Evolutionary conservation across 148 eudicot species (phyloP).

Genomic region (Vaccinium corymbosum): DNA sequence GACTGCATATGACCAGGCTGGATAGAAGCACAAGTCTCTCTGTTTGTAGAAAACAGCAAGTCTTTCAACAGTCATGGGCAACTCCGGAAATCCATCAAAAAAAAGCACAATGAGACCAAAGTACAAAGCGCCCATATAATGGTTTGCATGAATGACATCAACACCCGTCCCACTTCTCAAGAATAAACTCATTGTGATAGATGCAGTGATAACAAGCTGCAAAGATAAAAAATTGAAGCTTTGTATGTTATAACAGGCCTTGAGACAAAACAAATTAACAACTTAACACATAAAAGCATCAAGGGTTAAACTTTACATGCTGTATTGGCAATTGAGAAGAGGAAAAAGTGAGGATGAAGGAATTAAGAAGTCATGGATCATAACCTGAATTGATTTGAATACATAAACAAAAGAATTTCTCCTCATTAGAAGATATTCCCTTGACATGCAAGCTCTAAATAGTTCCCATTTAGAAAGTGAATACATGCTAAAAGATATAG

Average conservation of each 20-base stretch:
- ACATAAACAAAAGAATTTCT: constrained; percentile 66
- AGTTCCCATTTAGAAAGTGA: constrained; percentile 63
- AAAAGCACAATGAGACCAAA: constrained; percentile 51
- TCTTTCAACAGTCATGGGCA: constrained; percentile 63
- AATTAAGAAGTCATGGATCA: background rate
- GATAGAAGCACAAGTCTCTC: constrained; percentile 71
- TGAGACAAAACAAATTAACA: background rate
- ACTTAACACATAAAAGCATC: background rate
- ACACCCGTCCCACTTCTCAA: constrained; percentile 53
- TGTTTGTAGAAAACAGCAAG: constrained; percentile 81
- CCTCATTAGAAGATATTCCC: constrained; percentile 70
- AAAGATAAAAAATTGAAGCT: constrained; percentile 5
- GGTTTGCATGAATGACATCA: constrained; percentile 50
- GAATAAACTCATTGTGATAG: constrained; percentile 58
- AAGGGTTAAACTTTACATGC: background rate
- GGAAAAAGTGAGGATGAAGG: background rate
- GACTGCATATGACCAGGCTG: constrained; percentile 91
- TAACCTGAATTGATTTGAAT: constrained; percentile 69
- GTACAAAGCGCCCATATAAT: constrained; percentile 68
- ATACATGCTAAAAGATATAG: constrained; percentile 41
- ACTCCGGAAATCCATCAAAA: constrained; percentile 67
- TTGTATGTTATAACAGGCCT: background rate
- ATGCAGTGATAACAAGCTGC: constrained; percentile 60
- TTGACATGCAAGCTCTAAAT: constrained; percentile 67
- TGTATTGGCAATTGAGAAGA: background rate